Percentiles rank a stretch among this genome's conserved stretches.
Conservation (phyloP, 441 rosid species). For the Bocquillonia castaneifolia region DNA sequence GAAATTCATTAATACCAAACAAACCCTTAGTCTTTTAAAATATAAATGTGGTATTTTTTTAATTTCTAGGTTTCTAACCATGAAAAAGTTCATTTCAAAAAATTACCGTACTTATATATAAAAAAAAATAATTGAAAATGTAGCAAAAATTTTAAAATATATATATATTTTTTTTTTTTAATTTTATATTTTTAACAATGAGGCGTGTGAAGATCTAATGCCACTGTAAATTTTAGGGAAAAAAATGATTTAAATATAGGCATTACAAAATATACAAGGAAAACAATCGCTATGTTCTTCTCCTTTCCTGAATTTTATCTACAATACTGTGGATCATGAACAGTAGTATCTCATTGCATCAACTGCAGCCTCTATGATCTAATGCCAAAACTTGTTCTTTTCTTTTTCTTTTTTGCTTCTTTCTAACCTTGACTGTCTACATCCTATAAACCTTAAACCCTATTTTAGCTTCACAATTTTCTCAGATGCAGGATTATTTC, state of each 20-base stretch:
- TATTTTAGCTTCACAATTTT: constrained; percentile 20
- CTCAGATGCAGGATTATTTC: constrained; percentile 12
- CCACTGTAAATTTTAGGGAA: too few relatives aligned
- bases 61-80: too few relatives aligned
- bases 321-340: constrained; percentile 27
- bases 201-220: too few relatives aligned
- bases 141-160: too few relatives aligned
- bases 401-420: neutral
- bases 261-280: constrained; percentile 28
- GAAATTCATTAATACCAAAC: too few relatives aligned
- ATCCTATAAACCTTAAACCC: constrained; percentile 23
- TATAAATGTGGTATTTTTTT: too few relatives aligned
- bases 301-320: constrained; percentile 29
- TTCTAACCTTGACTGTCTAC: constrained; percentile 12
- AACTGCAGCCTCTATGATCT: constrained; percentile 20
- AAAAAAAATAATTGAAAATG: too few relatives aligned
- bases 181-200: too few relatives aligned
- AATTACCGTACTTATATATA: too few relatives aligned
- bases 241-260: constrained; percentile 24
- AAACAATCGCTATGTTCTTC: constrained; percentile 1
- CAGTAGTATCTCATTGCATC: constrained; percentile 22
- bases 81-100: too few relatives aligned
- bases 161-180: too few relatives aligned
- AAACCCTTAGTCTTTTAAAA: too few relatives aligned
- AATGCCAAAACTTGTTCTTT: constrained; percentile 16